These are phyloP conservation scores for Phylloporus sp. DNA, from an alignment of 768 basidiomycete genomes.

Conservation along the genomic window DNA sequence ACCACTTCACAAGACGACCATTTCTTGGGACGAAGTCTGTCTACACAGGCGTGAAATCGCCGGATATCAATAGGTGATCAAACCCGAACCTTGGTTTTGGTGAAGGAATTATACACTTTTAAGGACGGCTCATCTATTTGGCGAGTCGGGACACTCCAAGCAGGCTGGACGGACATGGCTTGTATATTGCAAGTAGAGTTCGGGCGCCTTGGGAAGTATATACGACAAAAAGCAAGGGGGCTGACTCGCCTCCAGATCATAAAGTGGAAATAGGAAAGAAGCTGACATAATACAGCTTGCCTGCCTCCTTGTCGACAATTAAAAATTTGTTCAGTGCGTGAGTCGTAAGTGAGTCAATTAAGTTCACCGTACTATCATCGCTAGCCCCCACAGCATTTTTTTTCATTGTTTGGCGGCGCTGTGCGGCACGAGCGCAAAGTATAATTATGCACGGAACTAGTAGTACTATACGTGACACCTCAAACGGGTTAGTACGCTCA, in stretches of 20 bases:
- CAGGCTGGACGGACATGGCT: conserved; percentile 53
- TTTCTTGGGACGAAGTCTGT: conserved; percentile 69
- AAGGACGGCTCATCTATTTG: conserved; percentile 45
- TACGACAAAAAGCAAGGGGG: conserved; percentile 5
- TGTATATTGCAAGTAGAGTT: conserved; percentile 1
- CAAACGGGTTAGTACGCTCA: no score
- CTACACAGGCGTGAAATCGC: conserved; percentile 35
- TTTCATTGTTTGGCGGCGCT: background rate
- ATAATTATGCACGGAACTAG: background rate
- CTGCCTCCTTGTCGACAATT: background rate
- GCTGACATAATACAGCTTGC: conserved; percentile 22
- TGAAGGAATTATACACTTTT: conserved; percentile 88
- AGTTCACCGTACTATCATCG: background rate
- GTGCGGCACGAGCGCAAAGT: background rate
- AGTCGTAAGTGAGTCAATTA: no score
- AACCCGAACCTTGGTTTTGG: conserved; percentile 74
- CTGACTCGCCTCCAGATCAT: conserved; percentile 25
- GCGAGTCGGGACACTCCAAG: conserved; percentile 41
- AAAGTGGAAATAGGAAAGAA: conserved; percentile 3
- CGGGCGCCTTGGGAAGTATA: conserved; percentile 1
- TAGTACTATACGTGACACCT: no score
- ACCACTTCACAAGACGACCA: conserved; percentile 88
- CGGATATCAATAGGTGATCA: conserved; percentile 11
- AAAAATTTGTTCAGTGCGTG: conserved; percentile 3
- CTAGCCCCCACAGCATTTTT: background rate